Conservation (phyloP, 257 asterid species). For the Ligustrum vulgare region DNA sequence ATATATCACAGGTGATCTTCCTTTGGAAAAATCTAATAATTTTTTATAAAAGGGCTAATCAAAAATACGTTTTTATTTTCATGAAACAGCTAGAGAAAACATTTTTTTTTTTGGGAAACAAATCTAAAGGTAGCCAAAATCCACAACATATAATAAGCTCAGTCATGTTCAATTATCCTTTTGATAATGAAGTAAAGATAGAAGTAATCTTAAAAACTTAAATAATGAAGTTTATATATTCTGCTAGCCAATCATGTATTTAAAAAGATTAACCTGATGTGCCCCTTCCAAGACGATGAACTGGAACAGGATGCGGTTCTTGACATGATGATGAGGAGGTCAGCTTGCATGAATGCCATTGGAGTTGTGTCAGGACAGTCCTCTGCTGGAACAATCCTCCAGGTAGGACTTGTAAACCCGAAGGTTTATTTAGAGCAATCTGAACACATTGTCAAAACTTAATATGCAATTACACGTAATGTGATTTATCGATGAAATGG, state of each 20-base stretch:
- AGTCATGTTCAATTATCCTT: slow-evolving; percentile 9
- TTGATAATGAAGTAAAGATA: background rate
- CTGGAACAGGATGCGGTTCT: slow-evolving; percentile 78
- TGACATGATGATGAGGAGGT: slow-evolving; percentile 39
- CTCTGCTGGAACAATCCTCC: slow-evolving; percentile 98
- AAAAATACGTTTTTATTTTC: background rate
- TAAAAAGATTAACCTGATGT: slow-evolving; percentile 70
- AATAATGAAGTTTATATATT: background rate
- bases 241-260: slow-evolving; percentile 15
- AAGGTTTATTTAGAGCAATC: slow-evolving; percentile 88
- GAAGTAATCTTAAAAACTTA: background rate
- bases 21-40: background rate
- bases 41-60: background rate
- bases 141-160: background rate
- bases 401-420: slow-evolving; percentile 93
- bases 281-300: slow-evolving; percentile 98
- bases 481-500: slow-evolving; percentile 7
- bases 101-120: background rate
- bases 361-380: slow-evolving; percentile 86
- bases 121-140: background rate
- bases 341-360: slow-evolving; percentile 46
- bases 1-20: background rate
- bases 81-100: slow-evolving; percentile 14
- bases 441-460: slow-evolving; percentile 34
- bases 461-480: background rate